Conservation (phyloP, 1,284 basidiomycete species). For the Cystobasidium sp. region DNA sequence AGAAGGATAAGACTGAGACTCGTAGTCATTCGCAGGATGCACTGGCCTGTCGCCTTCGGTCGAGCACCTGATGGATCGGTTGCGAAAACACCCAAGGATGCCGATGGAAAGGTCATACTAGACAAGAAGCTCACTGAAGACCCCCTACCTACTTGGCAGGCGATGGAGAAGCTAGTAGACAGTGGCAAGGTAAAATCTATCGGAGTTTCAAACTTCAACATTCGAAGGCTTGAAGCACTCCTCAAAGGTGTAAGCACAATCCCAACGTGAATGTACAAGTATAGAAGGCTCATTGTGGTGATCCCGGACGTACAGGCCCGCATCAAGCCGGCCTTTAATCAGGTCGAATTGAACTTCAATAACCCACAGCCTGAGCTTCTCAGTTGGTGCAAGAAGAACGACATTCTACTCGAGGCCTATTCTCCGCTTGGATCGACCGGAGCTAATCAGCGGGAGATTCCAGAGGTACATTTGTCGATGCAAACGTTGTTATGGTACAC, state of each 20-base stretch:
- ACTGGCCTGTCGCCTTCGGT: conserved; percentile 53
- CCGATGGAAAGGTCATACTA: conserved; percentile 61
- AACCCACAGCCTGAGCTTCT: conserved; percentile 77
- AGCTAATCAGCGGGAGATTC: conserved; percentile 70
- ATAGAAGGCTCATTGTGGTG: background rate
- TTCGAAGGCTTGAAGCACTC: conserved; percentile 71
- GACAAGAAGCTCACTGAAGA: conserved; percentile 71
- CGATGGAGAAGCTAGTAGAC: conserved; percentile 64
- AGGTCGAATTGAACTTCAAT: conserved; percentile 81
- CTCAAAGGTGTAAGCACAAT: conserved; percentile 62
- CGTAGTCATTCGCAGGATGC: background rate
- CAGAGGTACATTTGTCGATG: conserved; percentile 62
- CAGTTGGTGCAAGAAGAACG: conserved; percentile 64
- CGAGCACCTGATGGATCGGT: conserved; percentile 50
- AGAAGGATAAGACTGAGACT: background rate
- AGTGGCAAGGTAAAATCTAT: conserved; percentile 65
- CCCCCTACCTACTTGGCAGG: conserved; percentile 69
- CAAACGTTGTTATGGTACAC: background rate
- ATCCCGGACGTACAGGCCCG: conserved; percentile 48
- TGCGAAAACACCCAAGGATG: conserved; percentile 52
- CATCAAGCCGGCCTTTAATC: conserved; percentile 69
- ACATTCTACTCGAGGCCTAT: conserved; percentile 78
- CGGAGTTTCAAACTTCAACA: conserved; percentile 72
- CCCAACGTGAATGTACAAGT: conserved; percentile 61
- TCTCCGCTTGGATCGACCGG: conserved; percentile 81